Base-by-base conservation (phyloP, 176 grass and related monocot genomes). In the Lolium perenne region DNA sequence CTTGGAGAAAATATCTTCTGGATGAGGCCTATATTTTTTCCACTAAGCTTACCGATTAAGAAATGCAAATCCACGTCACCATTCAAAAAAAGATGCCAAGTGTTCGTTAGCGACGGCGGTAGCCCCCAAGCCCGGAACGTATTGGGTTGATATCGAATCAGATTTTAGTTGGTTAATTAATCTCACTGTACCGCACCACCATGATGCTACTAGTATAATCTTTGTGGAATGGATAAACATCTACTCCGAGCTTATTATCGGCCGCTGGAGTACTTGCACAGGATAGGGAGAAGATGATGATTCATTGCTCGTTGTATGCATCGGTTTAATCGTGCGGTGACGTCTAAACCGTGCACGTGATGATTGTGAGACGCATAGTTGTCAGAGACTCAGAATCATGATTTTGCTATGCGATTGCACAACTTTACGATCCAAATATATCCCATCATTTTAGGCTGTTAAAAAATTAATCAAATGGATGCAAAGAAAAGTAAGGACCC, bases 1-100 rank as follows among this genome's bases (percentile, higher is more conserved):
- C 17, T 71, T 1, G 67, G 67, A 51, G 46, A 51, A 74, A 83
- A 87, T 87, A 87, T 87, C 80, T 83, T 20, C 5, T 12, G 16
- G 43, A 75, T 61, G 2, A 20, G 15, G 8, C 17, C 10, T 72
- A 41, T 9, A 20, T 32, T 35, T 32, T 63, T 11, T 4, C 11
- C 7, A 29, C 43, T 63, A 22, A 20, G 15, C n/a, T 84, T 79
- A 78, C 40, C 5, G 10, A 78, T 56, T 78, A 35, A 63, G 41
- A 55, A 62, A 35, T 14, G 21, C 13, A 35, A 17, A 51, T 38
- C 17, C 7, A 48, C 60, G 10, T 79, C 46, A n/a, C 38, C 18
- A 63, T 82, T 46, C 15, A 17, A 54, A 5, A 63, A 82, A 58
- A 82, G 32, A 78, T 86, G 16, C 45, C 59, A 61, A 1, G 13